phyloP scores from a whole-genome alignment of 2,329 filamentous ascomycete species.

The Alternaria conjuncta region DNA sequence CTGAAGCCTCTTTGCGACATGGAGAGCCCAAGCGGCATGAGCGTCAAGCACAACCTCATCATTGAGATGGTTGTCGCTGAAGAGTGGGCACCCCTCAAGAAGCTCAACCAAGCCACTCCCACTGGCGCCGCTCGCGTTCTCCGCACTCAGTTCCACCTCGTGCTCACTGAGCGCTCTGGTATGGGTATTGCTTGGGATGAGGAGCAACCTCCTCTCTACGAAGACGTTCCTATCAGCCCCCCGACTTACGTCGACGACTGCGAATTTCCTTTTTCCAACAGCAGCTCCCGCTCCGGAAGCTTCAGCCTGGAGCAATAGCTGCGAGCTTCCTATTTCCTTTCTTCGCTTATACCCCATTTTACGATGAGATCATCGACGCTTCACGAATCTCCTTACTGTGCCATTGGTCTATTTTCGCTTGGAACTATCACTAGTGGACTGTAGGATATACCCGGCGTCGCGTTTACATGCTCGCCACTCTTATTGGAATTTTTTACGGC shows the following conservation, averaged over 20 bases:
- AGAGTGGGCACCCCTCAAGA: constrained; percentile 76
- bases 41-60: constrained; percentile 83
- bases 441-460: constrained; percentile 37
- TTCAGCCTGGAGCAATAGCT: constrained; percentile 27
- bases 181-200: constrained; percentile 97
- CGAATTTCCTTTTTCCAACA: constrained; percentile 28
- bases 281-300: constrained; percentile 31
- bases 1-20: constrained; percentile 78
- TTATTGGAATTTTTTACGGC: constrained; percentile 3
- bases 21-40: constrained; percentile 74
- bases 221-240: constrained; percentile 87
- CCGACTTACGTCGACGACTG: constrained; percentile 60
- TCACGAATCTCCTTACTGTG: constrained; percentile 31
- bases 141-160: constrained; percentile 86
- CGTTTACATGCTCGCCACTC: constrained; percentile 10
- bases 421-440: constrained; percentile 24
- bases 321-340: neutral
- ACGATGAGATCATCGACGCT: constrained; percentile 7
- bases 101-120: constrained; percentile 77
- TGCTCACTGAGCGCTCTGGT: constrained; percentile 81
- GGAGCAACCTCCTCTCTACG: constrained; percentile 91
- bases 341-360: constrained; percentile 5
- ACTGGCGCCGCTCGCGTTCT: constrained; percentile 91
- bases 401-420: constrained; percentile 20
- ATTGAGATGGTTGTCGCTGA: constrained; percentile 94